Evolutionary conservation across 192 early-diverging fungal species (phyloP).

Genomic region (Coemansia reversa): DNA sequence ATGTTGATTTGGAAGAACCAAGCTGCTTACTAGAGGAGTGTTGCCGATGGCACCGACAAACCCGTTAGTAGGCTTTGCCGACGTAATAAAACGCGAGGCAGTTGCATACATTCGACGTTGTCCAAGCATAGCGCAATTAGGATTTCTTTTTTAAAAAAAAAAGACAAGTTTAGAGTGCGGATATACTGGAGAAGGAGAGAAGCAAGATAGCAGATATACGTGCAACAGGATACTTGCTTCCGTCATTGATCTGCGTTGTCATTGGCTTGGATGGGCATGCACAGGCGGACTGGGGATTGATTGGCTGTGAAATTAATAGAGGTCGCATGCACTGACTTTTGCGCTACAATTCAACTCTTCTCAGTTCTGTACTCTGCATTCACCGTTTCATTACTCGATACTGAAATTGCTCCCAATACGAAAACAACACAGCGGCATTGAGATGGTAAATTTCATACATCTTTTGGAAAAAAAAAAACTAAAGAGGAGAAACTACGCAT

Average conservation of each 20-base stretch:
- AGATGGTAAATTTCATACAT: background rate
- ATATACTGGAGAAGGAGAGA: background rate
- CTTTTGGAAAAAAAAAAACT: background rate
- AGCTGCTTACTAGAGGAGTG: conserved; percentile 75
- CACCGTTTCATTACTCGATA: background rate
- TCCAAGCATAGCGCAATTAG: conserved; percentile 21
- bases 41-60: conserved; percentile 88
- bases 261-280: background rate
- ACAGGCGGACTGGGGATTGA: background rate
- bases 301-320: background rate
- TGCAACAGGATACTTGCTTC: background rate
- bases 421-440: background rate
- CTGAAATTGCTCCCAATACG: background rate
- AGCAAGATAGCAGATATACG: background rate
- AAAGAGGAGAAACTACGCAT: background rate
- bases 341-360: background rate
- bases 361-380: background rate
- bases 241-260: background rate
- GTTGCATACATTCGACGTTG: conserved; percentile 43
- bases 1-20: background rate
- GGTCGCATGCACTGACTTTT: background rate
- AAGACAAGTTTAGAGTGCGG: background rate
- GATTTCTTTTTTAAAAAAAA: background rate
- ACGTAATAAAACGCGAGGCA: conserved; percentile 30
- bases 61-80: conserved; percentile 62